Percentiles rank a stretch among this genome's conserved stretches.
Conservation (phyloP, 768 basidiomycete species). For the Panellus pusillus region DNA sequence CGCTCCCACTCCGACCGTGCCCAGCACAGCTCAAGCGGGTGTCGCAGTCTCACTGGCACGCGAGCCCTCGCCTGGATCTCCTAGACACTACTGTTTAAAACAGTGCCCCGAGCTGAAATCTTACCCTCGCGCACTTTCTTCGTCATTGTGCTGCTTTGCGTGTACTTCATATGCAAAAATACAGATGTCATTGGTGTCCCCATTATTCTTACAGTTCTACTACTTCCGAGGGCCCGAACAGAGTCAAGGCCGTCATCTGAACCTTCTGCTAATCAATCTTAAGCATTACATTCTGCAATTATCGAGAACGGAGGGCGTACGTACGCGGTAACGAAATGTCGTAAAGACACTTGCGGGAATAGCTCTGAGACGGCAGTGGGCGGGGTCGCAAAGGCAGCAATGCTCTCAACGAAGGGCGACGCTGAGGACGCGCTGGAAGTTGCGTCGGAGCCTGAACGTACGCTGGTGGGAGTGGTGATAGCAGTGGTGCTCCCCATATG, state of each 20-base stretch:
- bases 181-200: too few relatives aligned
- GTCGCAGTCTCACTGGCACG: constrained; percentile 4
- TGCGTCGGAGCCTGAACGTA: not conserved
- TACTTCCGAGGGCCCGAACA: too few relatives aligned
- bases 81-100: constrained; percentile 13
- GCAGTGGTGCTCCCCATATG: not conserved
- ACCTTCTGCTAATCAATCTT: constrained; percentile 1
- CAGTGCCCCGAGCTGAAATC: constrained; percentile 13
- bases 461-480: not conserved
- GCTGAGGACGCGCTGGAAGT: too few relatives aligned
- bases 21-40: constrained; percentile 8
- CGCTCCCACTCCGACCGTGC: constrained; percentile 7
- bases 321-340: constrained; percentile 6
- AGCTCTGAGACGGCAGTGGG: not conserved
- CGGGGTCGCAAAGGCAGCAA: not conserved
- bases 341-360: not conserved
- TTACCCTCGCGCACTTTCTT: constrained; percentile 13
- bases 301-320: not conserved
- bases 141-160: not conserved
- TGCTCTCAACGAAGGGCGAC: too few relatives aligned
- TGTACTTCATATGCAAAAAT: too few relatives aligned
- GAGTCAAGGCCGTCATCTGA: not conserved
- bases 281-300: not conserved
- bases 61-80: constrained; percentile 21
- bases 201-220: too few relatives aligned